phyloP scores from a whole-genome alignment of 2,329 filamentous ascomycete genomes.

The Dendryphion nanum region DNA sequence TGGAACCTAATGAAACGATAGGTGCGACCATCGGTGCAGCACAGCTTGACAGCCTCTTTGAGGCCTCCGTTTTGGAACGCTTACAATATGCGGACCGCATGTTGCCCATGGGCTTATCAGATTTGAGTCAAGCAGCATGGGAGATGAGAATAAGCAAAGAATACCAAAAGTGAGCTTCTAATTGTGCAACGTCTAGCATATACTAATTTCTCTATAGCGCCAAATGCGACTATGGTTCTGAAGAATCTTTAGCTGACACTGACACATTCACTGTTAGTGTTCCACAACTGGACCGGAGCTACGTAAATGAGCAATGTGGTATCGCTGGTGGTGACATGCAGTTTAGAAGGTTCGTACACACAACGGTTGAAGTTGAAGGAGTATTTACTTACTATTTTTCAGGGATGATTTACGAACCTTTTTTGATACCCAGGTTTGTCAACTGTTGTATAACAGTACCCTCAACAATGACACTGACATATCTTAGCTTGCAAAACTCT shows the following conservation, averaged over 20 bases:
- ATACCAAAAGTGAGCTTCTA: no score
- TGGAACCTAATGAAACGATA: no score
- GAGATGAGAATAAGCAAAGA: constrained; percentile 42
- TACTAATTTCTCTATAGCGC: no score
- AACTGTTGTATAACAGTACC: no score
- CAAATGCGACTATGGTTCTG: constrained; percentile 42
- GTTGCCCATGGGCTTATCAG: neutral
- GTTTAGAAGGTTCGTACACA: constrained; percentile 17
- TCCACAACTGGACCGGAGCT: constrained; percentile 29
- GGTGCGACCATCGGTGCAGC: constrained; percentile 43
- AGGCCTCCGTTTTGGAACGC: constrained; percentile 31
- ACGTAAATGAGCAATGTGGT: constrained; percentile 26
- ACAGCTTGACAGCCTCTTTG: constrained; percentile 41
- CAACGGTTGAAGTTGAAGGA: no score
- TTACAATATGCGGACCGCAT: neutral
- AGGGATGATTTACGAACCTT: constrained; percentile 31
- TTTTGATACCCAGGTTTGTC: constrained; percentile 37
- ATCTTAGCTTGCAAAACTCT: no score
- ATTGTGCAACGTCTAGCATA: no score
- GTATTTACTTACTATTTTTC: no score
- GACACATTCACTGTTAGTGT: constrained; percentile 37
- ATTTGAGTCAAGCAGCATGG: constrained; percentile 36
- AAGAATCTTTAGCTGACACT: constrained; percentile 28
- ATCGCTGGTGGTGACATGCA: constrained; percentile 36
- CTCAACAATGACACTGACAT: no score